Conservation (phyloP, 768 basidiomycete species). For the Pluteus cervinus region DNA sequence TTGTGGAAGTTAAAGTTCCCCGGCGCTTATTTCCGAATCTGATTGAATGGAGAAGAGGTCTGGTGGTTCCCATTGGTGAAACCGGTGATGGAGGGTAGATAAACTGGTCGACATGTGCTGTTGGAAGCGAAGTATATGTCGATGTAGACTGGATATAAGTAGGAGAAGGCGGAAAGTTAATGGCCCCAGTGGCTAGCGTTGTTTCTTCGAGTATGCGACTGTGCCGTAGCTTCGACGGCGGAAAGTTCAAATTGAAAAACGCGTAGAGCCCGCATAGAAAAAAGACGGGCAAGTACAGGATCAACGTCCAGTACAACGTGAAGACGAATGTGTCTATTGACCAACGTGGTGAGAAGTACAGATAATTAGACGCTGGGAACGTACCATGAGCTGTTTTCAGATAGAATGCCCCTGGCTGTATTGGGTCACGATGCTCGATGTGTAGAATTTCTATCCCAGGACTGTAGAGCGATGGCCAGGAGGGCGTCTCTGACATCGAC, state of each 20-base stretch:
- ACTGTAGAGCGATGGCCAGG: constrained; percentile 48
- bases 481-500: constrained; percentile 15
- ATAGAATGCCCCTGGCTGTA: constrained; percentile 36
- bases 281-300: constrained; percentile 47
- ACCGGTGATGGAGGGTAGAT: too few relatives aligned
- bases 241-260: constrained; percentile 46
- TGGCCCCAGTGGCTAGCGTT: too few relatives aligned
- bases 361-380: constrained; percentile 1
- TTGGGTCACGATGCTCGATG: constrained; percentile 31
- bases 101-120: too few relatives aligned
- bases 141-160: too few relatives aligned
- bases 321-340: constrained; percentile 43
- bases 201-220: too few relatives aligned
- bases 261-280: constrained; percentile 42
- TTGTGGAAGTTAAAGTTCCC: too few relatives aligned
- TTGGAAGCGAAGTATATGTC: too few relatives aligned
- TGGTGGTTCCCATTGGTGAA: too few relatives aligned
- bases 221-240: too few relatives aligned
- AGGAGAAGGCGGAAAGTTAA: too few relatives aligned
- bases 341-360: constrained; percentile 1
- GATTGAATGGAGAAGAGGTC: too few relatives aligned
- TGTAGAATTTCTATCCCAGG: constrained; percentile 43
- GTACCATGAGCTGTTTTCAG: constrained; percentile 34
- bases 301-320: constrained; percentile 46
- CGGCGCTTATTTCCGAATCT: too few relatives aligned